phyloP scores from a whole-genome alignment of 495 filamentous ascomycete genomes.

The Lophiostoma macrostomum region DNA sequence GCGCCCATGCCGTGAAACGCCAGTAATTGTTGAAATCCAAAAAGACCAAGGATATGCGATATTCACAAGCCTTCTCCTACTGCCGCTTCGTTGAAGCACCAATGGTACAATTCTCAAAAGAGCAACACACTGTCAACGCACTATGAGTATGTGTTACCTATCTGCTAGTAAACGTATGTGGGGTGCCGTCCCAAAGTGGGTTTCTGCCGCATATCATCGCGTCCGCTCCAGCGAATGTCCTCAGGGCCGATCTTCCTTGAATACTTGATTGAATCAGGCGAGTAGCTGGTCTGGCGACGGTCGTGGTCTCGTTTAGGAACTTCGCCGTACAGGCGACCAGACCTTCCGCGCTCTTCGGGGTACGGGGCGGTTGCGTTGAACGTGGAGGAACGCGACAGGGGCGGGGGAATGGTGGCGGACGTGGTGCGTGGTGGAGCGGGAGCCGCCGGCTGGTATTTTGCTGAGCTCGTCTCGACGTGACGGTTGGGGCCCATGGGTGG shows the following conservation, averaged over 20 bases:
- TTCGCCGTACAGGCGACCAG: slow-evolving; percentile 22
- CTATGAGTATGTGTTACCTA: too few species aligned
- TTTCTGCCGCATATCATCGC: slow-evolving; percentile 13
- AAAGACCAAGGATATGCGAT: too few species aligned
- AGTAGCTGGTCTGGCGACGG: slow-evolving; percentile 16
- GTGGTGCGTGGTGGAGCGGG: slow-evolving; percentile 3
- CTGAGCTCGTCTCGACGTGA: not conserved
- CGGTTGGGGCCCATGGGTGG: slow-evolving; percentile 23
- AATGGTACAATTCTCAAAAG: too few species aligned
- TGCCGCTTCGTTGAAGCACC: too few species aligned
- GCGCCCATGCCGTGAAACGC: too few species aligned
- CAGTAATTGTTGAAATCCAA: too few species aligned
- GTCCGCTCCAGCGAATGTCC: slow-evolving; percentile 24
- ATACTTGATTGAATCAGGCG: slow-evolving; percentile 17
- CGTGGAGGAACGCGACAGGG: slow-evolving; percentile 28
- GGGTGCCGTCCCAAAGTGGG: slow-evolving; percentile 14
- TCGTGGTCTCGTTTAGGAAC: slow-evolving; percentile 5
- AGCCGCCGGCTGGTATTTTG: not conserved
- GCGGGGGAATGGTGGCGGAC: slow-evolving; percentile 5
- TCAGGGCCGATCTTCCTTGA: slow-evolving; percentile 12
- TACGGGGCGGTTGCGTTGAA: slow-evolving; percentile 9
- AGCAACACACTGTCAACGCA: not conserved
- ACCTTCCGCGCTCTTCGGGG: slow-evolving; percentile 16
- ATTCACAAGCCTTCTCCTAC: too few species aligned
- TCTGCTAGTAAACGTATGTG: slow-evolving; percentile 31